These are phyloP conservation scores for Fraxinus excelsior DNA, from an alignment of 257 asterid species.

Conservation along the genomic window DNA sequence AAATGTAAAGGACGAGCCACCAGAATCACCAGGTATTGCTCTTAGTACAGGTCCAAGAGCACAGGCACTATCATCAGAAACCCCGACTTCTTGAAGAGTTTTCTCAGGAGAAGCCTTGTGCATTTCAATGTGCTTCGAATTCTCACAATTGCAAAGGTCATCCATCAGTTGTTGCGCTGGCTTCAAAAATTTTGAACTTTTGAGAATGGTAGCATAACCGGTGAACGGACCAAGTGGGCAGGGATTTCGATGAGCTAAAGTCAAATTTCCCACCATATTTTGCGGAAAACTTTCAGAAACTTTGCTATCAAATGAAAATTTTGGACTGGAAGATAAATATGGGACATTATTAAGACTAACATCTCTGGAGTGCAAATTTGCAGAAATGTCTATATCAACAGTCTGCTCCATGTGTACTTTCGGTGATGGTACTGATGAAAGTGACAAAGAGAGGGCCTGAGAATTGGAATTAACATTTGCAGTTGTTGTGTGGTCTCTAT, in stretches of 20 bases:
- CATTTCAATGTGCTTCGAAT: conserved; percentile 25
- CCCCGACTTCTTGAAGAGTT: conserved; percentile 36
- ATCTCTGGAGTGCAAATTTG: conserved; percentile 18
- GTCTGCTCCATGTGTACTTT: conserved; percentile 30
- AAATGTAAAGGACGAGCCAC: conserved; percentile 23
- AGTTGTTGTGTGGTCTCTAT: conserved; percentile 15
- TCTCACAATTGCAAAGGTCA: conserved; percentile 45
- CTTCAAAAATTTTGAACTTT: conserved; percentile 56
- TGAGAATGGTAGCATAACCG: conserved; percentile 70
- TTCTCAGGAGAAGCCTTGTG: conserved; percentile 13
- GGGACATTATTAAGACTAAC: conserved; percentile 1
- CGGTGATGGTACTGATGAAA: conserved; percentile 55
- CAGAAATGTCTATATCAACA: conserved; percentile 18
- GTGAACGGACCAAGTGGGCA: conserved; percentile 87
- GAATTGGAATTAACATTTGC: conserved; percentile 28
- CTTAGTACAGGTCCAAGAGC: conserved; percentile 21
- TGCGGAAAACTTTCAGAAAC: conserved; percentile 15
- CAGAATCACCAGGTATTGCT: conserved; percentile 26
- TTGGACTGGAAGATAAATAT: conserved; percentile 21
- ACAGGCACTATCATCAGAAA: conserved; percentile 23
- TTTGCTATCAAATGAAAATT: conserved; percentile 14
- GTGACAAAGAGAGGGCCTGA: conserved; percentile 62
- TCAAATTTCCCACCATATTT: conserved; percentile 22
- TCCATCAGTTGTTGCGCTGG: conserved; percentile 71
- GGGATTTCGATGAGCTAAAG: conserved; percentile 37